Evolutionary conservation across 2,329 filamentous ascomycete genomes (phyloP).

Genomic region (Shiraia sp.): DNA sequence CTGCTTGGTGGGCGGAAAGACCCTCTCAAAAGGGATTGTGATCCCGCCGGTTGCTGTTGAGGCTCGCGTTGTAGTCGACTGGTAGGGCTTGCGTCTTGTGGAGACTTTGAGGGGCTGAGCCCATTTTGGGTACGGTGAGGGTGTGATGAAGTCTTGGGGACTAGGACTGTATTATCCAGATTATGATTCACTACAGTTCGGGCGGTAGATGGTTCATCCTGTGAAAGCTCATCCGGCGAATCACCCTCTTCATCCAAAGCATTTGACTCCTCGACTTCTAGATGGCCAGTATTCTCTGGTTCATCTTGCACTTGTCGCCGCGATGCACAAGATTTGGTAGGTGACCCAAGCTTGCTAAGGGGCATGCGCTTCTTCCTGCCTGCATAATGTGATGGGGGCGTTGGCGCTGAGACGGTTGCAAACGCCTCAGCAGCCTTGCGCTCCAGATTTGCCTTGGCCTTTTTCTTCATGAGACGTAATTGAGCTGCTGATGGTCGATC

Average conservation of each 20-base stretch:
- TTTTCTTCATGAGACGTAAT: conserved; percentile 23
- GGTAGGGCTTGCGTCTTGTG: conserved; percentile 21
- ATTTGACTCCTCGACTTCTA: conserved; percentile 27
- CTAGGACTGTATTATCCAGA: conserved; percentile 32
- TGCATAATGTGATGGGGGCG: conserved; percentile 13
- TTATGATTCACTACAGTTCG: conserved; percentile 15
- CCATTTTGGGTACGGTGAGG: conserved; percentile 32
- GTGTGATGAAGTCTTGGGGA: conserved; percentile 45
- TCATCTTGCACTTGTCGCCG: conserved; percentile 12
- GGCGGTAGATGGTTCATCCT: conserved; percentile 19
- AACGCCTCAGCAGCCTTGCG: conserved; percentile 26
- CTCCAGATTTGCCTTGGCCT: conserved; percentile 25
- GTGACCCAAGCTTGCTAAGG: conserved; percentile 31
- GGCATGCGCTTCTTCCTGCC: conserved; percentile 18
- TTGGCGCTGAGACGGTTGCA: conserved; percentile 33
- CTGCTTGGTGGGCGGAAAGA: conserved; percentile 25
- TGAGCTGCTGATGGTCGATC: conserved; percentile 26
- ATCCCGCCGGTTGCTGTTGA: conserved; percentile 19
- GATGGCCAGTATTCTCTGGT: too few species aligned
- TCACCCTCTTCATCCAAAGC: conserved; percentile 22
- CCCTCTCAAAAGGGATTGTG: conserved; percentile 18
- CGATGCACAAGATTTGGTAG: conserved; percentile 13
- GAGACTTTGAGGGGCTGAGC: conserved; percentile 16
- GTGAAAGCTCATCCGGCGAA: conserved; percentile 40
- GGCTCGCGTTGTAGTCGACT: conserved; percentile 26